Percentiles rank a stretch among this genome's conserved stretches.
These are phyloP conservation scores for Acacia confusa DNA, from an alignment of 306 rosid genomes.

Conservation along the genomic window DNA sequence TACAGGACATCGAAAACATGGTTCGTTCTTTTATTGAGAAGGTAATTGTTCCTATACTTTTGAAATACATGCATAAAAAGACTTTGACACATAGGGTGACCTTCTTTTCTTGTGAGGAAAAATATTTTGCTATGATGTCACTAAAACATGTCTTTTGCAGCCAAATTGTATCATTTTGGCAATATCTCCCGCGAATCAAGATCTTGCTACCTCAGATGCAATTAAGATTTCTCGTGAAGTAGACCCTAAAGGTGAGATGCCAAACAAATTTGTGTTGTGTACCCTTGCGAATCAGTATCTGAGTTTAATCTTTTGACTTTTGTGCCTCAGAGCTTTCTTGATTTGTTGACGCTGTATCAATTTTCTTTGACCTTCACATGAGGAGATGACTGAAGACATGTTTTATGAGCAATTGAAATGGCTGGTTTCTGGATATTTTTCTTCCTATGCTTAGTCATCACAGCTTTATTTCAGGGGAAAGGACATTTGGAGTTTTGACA, in stretches of 20 bases:
- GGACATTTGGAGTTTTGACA: conserved; percentile 95
- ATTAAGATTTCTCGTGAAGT: conserved; percentile 98
- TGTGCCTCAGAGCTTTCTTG: background rate
- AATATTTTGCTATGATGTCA: no score
- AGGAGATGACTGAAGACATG: background rate
- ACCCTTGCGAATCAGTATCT: background rate
- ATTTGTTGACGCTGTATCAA: conserved; percentile 1
- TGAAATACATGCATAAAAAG: background rate
- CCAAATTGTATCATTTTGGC: conserved; percentile 97
- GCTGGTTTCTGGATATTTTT: conserved; percentile 22
- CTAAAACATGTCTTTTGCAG: conserved; percentile 40
- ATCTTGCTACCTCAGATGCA: conserved; percentile 99
- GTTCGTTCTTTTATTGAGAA: conserved; percentile 88
- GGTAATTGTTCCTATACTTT: conserved; percentile 45
- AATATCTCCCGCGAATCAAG: conserved; percentile 99
- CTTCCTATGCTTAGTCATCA: background rate
- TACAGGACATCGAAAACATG: conserved; percentile 91
- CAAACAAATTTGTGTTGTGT: background rate
- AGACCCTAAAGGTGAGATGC: conserved; percentile 69
- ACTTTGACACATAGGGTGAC: no score
- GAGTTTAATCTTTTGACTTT: conserved; percentile 2
- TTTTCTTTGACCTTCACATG: background rate
- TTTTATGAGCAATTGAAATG: conserved; percentile 11
- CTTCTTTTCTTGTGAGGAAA: no score
- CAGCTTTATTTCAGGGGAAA: conserved; percentile 62